phyloP scores from a whole-genome alignment of 2,329 filamentous ascomycete genomes.

The Talaromyces atroroseus region DNA sequence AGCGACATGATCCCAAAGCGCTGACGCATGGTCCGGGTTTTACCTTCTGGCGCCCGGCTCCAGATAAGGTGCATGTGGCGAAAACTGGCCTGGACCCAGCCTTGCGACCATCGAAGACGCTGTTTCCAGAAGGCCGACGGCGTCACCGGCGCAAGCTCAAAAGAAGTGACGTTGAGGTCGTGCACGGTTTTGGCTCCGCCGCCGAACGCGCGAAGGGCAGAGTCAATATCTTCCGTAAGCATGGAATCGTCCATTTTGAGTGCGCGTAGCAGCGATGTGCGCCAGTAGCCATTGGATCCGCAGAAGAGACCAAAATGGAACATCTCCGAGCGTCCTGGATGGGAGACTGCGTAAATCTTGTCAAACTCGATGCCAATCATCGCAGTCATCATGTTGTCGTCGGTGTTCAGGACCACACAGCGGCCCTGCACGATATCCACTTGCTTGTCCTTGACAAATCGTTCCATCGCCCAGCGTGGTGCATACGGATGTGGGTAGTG shows the following conservation, averaged over 20 bases:
- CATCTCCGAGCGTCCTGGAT: constrained; percentile 44
- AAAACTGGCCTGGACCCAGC: constrained; percentile 46
- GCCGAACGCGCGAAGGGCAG: constrained; percentile 42
- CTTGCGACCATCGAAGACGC: constrained; percentile 47
- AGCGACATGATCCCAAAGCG: constrained; percentile 44
- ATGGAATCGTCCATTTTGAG: constrained; percentile 48
- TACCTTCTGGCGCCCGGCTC: constrained; percentile 29
- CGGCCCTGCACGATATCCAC: constrained; percentile 47
- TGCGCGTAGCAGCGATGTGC: constrained; percentile 39
- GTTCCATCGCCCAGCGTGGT: constrained; percentile 45
- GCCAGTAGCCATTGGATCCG: constrained; percentile 48
- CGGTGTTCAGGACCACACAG: constrained; percentile 46
- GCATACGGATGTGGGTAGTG: constrained; percentile 48
- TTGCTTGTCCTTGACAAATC: constrained; percentile 39
- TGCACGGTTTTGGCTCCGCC: constrained; percentile 42
- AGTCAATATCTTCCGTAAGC: constrained; percentile 49
- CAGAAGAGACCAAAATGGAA: constrained; percentile 47
- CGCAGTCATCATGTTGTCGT: constrained; percentile 38
- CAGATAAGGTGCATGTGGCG: constrained; percentile 40
- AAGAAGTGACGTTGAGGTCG: constrained; percentile 46
- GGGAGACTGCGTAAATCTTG: constrained; percentile 49
- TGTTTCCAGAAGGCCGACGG: constrained; percentile 46
- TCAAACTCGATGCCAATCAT: constrained; percentile 49
- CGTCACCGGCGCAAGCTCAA: constrained; percentile 45
- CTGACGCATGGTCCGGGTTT: constrained; percentile 29